These are phyloP conservation scores for Spongospora subterranea DNA, from an alignment of 208 protist species.

Conservation along the genomic window DNA sequence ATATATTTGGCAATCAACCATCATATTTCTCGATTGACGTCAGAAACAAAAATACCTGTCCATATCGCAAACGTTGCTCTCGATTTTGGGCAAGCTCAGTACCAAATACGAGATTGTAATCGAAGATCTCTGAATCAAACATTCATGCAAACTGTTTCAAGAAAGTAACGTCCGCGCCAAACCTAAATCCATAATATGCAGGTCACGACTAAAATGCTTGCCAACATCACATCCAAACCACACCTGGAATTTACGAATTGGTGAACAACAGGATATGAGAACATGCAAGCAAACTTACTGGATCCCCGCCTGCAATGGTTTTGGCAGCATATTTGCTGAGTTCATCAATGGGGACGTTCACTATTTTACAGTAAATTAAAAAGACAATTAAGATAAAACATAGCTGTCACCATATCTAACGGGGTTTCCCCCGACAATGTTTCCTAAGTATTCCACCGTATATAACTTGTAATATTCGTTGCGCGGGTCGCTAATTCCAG, in stretches of 20 bases:
- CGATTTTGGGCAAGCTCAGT: not conserved
- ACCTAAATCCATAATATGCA: slow-evolving; percentile 61
- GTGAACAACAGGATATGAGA: slow-evolving; percentile 19
- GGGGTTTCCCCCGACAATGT: slow-evolving; percentile 56
- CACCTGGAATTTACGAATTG: too few relatives aligned
- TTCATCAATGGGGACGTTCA: slow-evolving; percentile 66
- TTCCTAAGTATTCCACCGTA: slow-evolving; percentile 69
- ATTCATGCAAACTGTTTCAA: not conserved
- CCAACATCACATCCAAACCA: slow-evolving; percentile 72
- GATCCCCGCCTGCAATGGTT: slow-evolving; percentile 35
- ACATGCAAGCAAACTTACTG: too few relatives aligned
- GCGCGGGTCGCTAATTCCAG: slow-evolving; percentile 64
- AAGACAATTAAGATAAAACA: too few relatives aligned
- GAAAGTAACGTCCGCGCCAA: not conserved
- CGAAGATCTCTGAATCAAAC: not conserved
- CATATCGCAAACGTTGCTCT: not conserved
- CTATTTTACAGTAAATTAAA: not conserved
- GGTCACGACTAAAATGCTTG: slow-evolving; percentile 66
- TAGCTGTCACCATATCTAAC: slow-evolving; percentile 58
- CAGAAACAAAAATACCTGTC: not conserved
- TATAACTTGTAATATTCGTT: slow-evolving; percentile 61
- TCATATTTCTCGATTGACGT: too few relatives aligned
- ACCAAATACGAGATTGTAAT: slow-evolving; percentile 1
- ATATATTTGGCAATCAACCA: not conserved
- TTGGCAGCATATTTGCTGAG: slow-evolving; percentile 43